Base-by-base conservation (phyloP, 495 filamentous ascomycete genomes). In the Neurospora cerealis region DNA sequence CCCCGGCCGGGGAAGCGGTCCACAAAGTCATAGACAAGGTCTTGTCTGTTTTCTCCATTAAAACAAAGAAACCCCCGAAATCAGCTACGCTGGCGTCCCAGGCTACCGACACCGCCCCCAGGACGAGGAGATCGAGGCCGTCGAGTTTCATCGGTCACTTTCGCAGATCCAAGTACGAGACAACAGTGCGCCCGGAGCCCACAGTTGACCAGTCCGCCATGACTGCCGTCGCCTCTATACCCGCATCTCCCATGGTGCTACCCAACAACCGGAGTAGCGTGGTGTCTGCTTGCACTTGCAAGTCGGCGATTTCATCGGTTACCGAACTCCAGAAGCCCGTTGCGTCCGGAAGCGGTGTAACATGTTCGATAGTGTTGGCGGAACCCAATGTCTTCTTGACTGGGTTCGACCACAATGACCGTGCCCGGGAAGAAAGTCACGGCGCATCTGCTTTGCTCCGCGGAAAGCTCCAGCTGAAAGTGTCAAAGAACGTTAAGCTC, bases 401-500 rank as follows among this genome's bases (percentile, higher is more conserved):
- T 69, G 95, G 96, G 0, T 96, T 97, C 78, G 95, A 98, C 77
- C 93, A 95, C 69, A 88, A 90, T 73, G 91, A 93, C 71, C 85
- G 87, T 34, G 85, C 82, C 46, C 87, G 89, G 9, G 89, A 92
- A 69, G 90, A 79, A 5, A 77, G 72, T 8, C 80, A 82, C 24
- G 81, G 84, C 66, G 81, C 90, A 34, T 93, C 93, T 13, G 91
- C 96, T 8, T 92, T 99, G 78, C 84, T 99, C 15, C 88, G 96
- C 69, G 96, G 96, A 8, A 94, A 90, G 79, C 82, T 99, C 72
- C 90, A 92, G 79, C 80, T 99, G 70, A 91, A 91, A 74, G 87
- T 98, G 11, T 91, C 91, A 48, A 99, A 98, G 82, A 91, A 90
- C 77, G 90, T 93, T 46, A 99, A 99, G 84, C 91, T 99, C 74